A percentile compares a stretch with the other conserved stretches of the same genome.
Conservation (phyloP, 768 basidiomycete genomes). For the Panaeolus papilionaceus region DNA sequence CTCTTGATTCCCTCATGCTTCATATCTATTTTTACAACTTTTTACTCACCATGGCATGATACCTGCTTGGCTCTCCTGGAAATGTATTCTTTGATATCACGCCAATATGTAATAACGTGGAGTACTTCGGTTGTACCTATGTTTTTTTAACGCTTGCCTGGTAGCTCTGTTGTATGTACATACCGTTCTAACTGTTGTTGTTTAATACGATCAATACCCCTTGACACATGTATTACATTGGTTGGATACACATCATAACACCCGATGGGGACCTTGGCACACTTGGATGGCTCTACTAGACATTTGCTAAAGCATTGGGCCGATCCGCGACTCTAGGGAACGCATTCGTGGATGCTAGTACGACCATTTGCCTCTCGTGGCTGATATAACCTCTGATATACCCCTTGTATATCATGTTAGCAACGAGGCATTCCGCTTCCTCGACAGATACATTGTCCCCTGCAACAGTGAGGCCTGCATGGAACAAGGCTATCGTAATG, state of each 20-base stretch:
- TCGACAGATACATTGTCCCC: conserved; percentile 74
- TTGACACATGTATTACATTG: background rate
- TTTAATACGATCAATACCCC: background rate
- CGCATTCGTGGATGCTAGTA: conserved; percentile 78
- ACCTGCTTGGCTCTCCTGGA: background rate
- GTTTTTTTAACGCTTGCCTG: background rate
- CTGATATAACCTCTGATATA: conserved; percentile 96
- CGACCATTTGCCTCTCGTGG: conserved; percentile 94
- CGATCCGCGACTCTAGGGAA: conserved; percentile 80
- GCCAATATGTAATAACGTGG: background rate
- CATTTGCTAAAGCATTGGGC: conserved; percentile 54
- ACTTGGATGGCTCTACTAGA: conserved; percentile 26
- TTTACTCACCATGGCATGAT: conserved; percentile 2
- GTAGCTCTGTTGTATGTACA: background rate
- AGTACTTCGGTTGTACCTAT: background rate
- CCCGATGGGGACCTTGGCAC: too few species aligned
- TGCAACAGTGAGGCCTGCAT: conserved; percentile 72
- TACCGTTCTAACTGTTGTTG: background rate
- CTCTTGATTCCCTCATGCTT: background rate
- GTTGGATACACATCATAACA: too few species aligned
- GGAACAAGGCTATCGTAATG: conserved; percentile 84
- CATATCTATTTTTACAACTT: conserved; percentile 8
- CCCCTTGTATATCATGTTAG: conserved; percentile 94
- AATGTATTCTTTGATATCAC: background rate
- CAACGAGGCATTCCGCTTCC: conserved; percentile 92